Conservation (phyloP, 805 yeast genomes). For the Suhomyces vadensis region DNA sequence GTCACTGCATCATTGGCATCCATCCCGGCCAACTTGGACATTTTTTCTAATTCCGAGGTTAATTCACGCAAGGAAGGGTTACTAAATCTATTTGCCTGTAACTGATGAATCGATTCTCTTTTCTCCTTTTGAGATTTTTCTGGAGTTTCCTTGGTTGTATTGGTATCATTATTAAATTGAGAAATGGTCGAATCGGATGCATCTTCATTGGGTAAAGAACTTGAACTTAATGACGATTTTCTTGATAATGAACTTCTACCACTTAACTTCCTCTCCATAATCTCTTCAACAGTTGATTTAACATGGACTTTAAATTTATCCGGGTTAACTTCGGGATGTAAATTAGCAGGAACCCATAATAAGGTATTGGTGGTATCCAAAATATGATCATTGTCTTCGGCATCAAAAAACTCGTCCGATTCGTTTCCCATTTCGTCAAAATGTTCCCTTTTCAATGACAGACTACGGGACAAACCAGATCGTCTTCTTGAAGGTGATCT, state of each 20-base stretch:
- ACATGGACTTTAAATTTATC: conserved; percentile 75
- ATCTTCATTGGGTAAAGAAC: conserved; percentile 4
- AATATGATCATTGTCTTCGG: conserved; percentile 21
- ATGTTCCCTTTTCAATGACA: conserved; percentile 8
- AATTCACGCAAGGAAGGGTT: conserved; percentile 70
- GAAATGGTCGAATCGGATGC: conserved; percentile 3
- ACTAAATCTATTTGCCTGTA: conserved; percentile 19
- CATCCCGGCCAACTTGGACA: conserved; percentile 76
- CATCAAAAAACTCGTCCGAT: conserved; percentile 19
- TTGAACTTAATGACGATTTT: conserved; percentile 15
- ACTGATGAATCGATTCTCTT: conserved; percentile 8
- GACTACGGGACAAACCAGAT: conserved; percentile 9
- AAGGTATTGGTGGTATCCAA: conserved; percentile 44
- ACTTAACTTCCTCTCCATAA: conserved; percentile 40
- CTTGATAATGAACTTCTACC: conserved; percentile 28
- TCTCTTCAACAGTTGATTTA: conserved; percentile 55
- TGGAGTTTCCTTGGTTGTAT: background rate
- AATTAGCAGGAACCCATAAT: conserved; percentile 93
- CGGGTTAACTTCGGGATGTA: conserved; percentile 95
- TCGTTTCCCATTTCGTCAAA: conserved; percentile 6
- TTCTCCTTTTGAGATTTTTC: conserved; percentile 5
- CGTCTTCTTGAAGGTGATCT: conserved; percentile 7
- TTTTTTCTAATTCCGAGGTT: conserved; percentile 70
- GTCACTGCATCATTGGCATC: conserved; percentile 81
- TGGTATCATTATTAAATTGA: background rate